Evolutionary conservation across 2,329 filamentous ascomycete genomes (phyloP), one percentile per base, ranked within the genome.

Genomic region (Epicoccum sorghinum): DNA sequence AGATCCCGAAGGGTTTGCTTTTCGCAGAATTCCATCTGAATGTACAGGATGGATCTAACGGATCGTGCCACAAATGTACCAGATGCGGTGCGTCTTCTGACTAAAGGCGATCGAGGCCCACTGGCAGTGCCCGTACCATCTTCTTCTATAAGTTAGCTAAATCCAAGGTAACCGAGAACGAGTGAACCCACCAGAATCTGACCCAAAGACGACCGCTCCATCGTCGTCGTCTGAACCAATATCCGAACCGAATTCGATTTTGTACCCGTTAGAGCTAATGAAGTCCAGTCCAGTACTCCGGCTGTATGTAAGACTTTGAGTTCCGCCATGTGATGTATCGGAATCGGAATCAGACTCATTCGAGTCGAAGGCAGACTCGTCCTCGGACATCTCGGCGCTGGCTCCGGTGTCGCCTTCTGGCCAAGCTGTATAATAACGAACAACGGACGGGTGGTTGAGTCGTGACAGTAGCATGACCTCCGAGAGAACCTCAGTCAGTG

Each of bases 11-110:
- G 83, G 0, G 95, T 98, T 62, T 90, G 86, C 70, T 93, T 95
- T 72, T 98, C 93, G 69, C 95, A 99, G 64, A 97, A 96, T 71
- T 99, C 95, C 95, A 99, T 99, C 57, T 96, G 95, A 51, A 99
- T 98, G 72, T 97, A 99, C 37, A 99, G 82, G 6, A 93, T 88
- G 0, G 89, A 93, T 47, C 84, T 85, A 56, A 84, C 83, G 4
- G 84, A 77, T 38, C 83, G 80, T 14, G 55, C 37, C 18, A 78
- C 77, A 49, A 77, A 75, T 12, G 80, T 81, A 47, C 77, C 78
- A 14, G 80, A 81, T 46, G 76, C 74, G 40, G 75, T 72, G 9
- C 78, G 72, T 59, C 60, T 72, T 47, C 68, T 66, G 10, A 65
- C 59, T 18, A 70, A 50, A 60, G 76, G 61, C 40, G 78, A 76